phyloP scores from a whole-genome alignment of 208 protist species.

The Leishmania martiniquensis region DNA sequence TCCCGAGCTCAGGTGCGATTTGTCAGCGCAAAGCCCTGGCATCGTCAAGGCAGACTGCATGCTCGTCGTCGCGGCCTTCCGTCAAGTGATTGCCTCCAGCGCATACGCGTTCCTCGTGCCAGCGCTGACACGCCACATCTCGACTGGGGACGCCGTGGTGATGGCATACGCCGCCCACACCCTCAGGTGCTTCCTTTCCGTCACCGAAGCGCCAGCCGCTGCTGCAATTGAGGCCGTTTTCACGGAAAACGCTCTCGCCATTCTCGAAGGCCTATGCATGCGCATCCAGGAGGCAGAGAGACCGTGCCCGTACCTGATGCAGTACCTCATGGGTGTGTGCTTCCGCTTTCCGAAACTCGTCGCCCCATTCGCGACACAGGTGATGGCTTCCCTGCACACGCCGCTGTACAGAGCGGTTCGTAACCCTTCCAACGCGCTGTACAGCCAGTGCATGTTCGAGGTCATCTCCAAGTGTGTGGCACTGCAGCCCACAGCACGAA shows the following conservation, averaged over 20 bases:
- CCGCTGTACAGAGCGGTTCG: slow-evolving; percentile 67
- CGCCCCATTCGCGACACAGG: slow-evolving; percentile 56
- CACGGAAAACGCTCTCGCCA: slow-evolving; percentile 37
- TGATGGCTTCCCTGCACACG: slow-evolving; percentile 53
- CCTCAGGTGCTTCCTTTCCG: slow-evolving; percentile 90
- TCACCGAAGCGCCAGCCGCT: slow-evolving; percentile 36
- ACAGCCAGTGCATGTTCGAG: slow-evolving; percentile 98
- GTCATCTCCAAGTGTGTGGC: slow-evolving; percentile 92
- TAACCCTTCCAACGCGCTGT: slow-evolving; percentile 95
- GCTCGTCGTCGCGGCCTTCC: slow-evolving; percentile 95
- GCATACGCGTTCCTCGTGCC: slow-evolving; percentile 60
- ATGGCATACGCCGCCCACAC: slow-evolving; percentile 94
- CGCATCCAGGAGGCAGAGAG: slow-evolving; percentile 42
- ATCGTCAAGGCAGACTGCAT: slow-evolving; percentile 96
- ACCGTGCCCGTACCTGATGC: slow-evolving; percentile 94
- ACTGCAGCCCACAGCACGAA: slow-evolving; percentile 40
- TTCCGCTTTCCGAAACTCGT: slow-evolving; percentile 47
- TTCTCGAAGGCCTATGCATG: slow-evolving; percentile 91
- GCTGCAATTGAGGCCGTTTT: slow-evolving; percentile 58
- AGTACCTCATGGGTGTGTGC: slow-evolving; percentile 88
- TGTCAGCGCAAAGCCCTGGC: slow-evolving; percentile 51
- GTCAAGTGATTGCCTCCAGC: slow-evolving; percentile 75
- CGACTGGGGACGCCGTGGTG: slow-evolving; percentile 79
- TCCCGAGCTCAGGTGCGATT: slow-evolving; percentile 76
- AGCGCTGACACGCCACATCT: slow-evolving; percentile 73